Evolutionary conservation across 306 rosid genomes (phyloP).

Genomic region (Malus fusca): DNA sequence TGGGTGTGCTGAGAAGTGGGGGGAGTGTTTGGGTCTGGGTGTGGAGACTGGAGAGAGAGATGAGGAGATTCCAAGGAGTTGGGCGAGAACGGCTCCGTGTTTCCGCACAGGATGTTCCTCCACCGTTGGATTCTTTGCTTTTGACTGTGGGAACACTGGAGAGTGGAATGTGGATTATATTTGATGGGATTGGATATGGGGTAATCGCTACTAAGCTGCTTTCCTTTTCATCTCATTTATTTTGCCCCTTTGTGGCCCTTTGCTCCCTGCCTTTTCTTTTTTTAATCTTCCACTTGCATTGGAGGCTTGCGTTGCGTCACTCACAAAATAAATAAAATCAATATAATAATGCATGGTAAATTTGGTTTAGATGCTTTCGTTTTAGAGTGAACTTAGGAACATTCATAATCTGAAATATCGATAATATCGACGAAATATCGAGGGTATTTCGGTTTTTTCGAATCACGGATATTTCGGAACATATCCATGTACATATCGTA

Average conservation of each 20-base stretch:
- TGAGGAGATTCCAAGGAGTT: slow-evolving; percentile 65
- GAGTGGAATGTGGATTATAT: neutral
- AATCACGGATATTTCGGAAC: too few relatives aligned
- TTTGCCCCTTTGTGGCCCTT: neutral
- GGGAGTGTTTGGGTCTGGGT: slow-evolving; percentile 1
- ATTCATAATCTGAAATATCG: too few relatives aligned
- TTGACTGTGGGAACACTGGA: neutral
- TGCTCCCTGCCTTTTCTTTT: neutral
- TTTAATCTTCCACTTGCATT: neutral
- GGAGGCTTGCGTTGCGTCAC: neutral
- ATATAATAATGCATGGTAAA: neutral
- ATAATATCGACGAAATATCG: too few relatives aligned
- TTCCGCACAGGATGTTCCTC: slow-evolving; percentile 92
- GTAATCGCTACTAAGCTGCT: neutral
- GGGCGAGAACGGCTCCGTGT: slow-evolving; percentile 99
- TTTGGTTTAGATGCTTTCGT: neutral
- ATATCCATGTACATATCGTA: too few relatives aligned
- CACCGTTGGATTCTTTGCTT: slow-evolving; percentile 67
- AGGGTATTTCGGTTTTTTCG: too few relatives aligned
- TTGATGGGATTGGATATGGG: neutral
- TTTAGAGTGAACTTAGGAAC: neutral
- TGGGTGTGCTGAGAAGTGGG: neutral
- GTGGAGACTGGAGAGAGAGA: slow-evolving; percentile 24
- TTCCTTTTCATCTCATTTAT: slow-evolving; percentile 18
- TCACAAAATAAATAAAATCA: neutral